Evolutionary conservation across 2,329 filamentous ascomycete genomes (phyloP), one percentile per base, ranked within the genome.

Genomic region (Hortaea werneckii): DNA sequence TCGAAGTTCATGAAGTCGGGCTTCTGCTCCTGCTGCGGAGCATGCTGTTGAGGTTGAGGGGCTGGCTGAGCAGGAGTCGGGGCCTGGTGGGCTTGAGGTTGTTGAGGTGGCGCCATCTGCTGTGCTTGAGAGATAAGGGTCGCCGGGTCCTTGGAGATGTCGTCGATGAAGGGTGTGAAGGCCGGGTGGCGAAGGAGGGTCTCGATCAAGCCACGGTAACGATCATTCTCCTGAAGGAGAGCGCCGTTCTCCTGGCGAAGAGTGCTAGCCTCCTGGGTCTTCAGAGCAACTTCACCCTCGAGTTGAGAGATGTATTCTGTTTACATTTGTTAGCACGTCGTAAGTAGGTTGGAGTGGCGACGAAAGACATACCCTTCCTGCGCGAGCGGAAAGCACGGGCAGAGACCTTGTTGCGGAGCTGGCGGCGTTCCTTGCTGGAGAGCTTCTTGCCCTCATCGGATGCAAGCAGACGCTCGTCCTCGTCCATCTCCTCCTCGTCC

Each of bases 371-470:
- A 95, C 90, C 90, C 77, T 98, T 98, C 76, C 92, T 84, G 58
- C 92, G 78, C n/a, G 89, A 95, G 46, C 92, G 85, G 80, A 98
- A 98, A 43, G 90, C 90, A 56, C 92, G 87, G 51, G 92, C 92
- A 37, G 92, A 98, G 4, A 98, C 92, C 71, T 98, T 98, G 78
- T 98, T 98, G 53, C 92, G 81, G n/a, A 98, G 77, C 68, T 96
- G 92, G 55, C 92, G 83, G 50, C 92, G 83, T 69, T 96, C 89
- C 72, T 96, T 96, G 74, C 87, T 94, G 68, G 83, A 92, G n/a
- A 98, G 78, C 74, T 95, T 95, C 82, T 98, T 98, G 59, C 90
- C 92, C 69, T 95, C 90, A 60, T 98, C 92, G 50, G 88, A 95
- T n/a, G 87, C 87, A 41, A 95, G 75, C 7, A 95, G 75, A 55